Conservation (phyloP, 176 grass and related monocot species). For the Phoenix dactylifera region DNA sequence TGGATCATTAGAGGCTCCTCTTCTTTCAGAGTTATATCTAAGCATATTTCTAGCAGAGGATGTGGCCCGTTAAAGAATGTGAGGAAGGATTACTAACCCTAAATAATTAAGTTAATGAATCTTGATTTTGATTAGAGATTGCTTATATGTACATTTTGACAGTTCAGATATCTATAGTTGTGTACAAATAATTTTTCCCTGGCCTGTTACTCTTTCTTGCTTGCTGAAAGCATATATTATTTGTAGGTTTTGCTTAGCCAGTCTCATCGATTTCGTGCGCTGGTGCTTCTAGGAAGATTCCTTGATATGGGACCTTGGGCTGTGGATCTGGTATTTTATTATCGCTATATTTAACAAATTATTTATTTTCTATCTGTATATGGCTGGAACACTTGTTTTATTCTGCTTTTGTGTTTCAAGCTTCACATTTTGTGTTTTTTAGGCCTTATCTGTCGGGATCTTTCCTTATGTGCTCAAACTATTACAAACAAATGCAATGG, state of each 20-base stretch:
- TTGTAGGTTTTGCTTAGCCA: constrained; percentile 90
- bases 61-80: too few species aligned
- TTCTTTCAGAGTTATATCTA: too few species aligned
- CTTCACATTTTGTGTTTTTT: constrained; percentile 15
- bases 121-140: too few species aligned
- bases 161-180: too few species aligned
- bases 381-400: background rate
- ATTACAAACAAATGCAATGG: constrained; percentile 82
- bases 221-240: constrained; percentile 7
- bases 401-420: constrained; percentile 2
- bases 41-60: too few species aligned
- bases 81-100: too few species aligned
- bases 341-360: background rate
- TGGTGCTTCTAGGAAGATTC: constrained; percentile 98
- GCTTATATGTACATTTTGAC: too few species aligned
- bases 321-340: constrained; percentile 67
- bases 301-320: constrained; percentile 99
- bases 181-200: constrained; percentile 4
- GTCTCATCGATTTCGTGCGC: constrained; percentile 85
- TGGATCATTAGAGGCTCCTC: too few species aligned
- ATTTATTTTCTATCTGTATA: background rate
- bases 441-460: constrained; percentile 94
- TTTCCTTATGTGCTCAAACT: constrained; percentile 97
- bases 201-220: constrained; percentile 16
- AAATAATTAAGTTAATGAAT: too few species aligned